Conservation (phyloP, 2,329 filamentous ascomycete genomes). For the Pyrenochaeta sp. region DNA sequence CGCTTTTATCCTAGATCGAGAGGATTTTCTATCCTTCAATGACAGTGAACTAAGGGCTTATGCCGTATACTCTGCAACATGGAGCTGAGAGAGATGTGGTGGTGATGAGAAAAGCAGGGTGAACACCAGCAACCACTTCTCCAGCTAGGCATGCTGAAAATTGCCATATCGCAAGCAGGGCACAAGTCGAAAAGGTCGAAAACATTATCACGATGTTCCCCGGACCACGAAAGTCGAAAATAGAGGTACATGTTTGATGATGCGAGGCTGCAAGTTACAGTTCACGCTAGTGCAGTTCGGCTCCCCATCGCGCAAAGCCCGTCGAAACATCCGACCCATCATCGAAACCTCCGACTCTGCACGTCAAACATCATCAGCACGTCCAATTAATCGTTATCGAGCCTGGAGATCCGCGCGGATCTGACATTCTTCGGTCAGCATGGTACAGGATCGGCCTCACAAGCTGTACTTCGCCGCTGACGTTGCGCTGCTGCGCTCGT, state of each 20-base stretch:
- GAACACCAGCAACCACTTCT: no score
- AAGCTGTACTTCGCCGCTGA: background rate
- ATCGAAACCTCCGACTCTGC: slow-evolving; percentile 5
- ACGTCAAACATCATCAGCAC: slow-evolving; percentile 2
- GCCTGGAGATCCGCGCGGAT: slow-evolving; percentile 13
- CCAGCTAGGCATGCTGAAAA: no score
- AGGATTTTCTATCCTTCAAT: no score
- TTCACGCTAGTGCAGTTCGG: slow-evolving; percentile 13
- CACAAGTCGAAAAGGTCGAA: background rate
- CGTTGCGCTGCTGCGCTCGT: background rate
- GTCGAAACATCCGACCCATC: slow-evolving; percentile 8
- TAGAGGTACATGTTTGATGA: background rate
- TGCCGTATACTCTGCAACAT: no score
- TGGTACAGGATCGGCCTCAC: background rate
- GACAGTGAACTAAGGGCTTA: no score
- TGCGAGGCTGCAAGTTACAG: slow-evolving; percentile 6
- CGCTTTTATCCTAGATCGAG: no score
- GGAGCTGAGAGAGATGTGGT: no score
- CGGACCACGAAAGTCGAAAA: background rate
- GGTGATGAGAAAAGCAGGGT: no score
- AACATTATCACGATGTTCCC: background rate
- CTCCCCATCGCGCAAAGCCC: slow-evolving; percentile 11
- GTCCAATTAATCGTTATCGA: no score
- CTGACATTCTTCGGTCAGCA: slow-evolving; percentile 7
- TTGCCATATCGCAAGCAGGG: no score